A percentile compares a stretch with the other conserved stretches of the same genome.
Conservation (phyloP, 176 grass and related monocot species). For the Thalia dealbata region DNA sequence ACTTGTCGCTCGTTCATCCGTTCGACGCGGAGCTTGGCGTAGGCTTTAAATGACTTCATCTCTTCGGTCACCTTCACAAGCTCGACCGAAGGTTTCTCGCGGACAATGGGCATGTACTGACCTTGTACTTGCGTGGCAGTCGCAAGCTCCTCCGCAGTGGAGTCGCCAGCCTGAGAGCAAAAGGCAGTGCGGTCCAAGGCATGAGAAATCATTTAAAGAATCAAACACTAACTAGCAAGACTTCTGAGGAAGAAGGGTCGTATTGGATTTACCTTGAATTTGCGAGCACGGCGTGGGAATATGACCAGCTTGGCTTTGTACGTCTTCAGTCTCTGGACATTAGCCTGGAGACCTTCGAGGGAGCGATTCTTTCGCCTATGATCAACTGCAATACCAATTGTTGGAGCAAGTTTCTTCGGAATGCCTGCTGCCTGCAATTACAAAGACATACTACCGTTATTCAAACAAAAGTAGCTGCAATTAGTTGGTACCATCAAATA, state of each 20-base stretch:
- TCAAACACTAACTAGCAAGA: background rate
- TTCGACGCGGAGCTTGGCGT: slow-evolving; percentile 6
- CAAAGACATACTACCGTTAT: background rate
- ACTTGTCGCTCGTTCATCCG: background rate
- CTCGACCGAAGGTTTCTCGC: background rate
- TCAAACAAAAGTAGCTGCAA: background rate
- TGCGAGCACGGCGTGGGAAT: slow-evolving; percentile 1
- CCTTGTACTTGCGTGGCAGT: slow-evolving; percentile 2
- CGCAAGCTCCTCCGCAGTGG: background rate
- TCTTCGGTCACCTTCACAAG: background rate
- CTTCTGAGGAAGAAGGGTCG: background rate
- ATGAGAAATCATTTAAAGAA: background rate
- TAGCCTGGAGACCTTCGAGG: slow-evolving; percentile 3
- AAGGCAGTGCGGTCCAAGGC: background rate
- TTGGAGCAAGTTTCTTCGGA: slow-evolving; percentile 11
- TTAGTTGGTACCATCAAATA: no score
- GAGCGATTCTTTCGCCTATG: background rate
- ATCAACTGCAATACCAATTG: background rate
- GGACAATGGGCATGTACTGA: background rate
- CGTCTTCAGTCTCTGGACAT: slow-evolving; percentile 2
- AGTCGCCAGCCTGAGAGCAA: background rate
- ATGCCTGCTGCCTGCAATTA: slow-evolving; percentile 7
- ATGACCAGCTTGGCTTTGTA: slow-evolving; percentile 13
- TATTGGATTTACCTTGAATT: background rate
- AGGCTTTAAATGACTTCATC: slow-evolving; percentile 5